A percentile compares a stretch with the other conserved stretches of the same genome.
Evolutionary conservation across 179 eudicot genomes (phyloP).

Genomic region (Carnegiea gigantea): DNA sequence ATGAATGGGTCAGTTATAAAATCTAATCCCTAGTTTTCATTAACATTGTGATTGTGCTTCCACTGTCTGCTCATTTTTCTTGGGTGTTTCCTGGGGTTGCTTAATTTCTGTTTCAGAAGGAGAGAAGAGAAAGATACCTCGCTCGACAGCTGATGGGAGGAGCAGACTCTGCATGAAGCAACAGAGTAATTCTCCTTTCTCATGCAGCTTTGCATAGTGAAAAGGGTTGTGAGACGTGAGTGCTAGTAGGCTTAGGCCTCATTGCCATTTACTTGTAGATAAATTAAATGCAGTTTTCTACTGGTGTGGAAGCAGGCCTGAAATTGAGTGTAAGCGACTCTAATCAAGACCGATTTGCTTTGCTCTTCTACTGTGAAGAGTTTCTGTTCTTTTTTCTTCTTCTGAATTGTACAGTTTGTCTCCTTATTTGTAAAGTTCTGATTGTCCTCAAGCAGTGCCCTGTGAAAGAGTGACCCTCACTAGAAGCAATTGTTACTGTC

Average conservation of each 20-base stretch:
- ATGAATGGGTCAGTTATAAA: constrained; percentile 45
- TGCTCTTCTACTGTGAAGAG: neutral
- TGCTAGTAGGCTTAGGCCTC: neutral
- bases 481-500: too few species aligned
- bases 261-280: constrained; percentile 32
- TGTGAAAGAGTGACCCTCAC: too few species aligned
- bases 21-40: neutral
- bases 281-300: constrained; percentile 19
- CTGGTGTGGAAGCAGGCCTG: neutral
- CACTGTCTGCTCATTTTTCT: neutral
- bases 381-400: neutral
- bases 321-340: constrained; percentile 15
- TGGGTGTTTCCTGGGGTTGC: neutral
- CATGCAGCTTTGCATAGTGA: constrained; percentile 1
- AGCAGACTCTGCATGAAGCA: constrained; percentile 39
- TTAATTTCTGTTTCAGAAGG: constrained; percentile 37
- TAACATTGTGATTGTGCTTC: neutral
- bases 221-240: neutral
- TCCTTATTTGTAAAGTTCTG: too few species aligned
- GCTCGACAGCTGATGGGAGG: constrained; percentile 52
- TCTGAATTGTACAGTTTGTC: too few species aligned
- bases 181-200: neutral
- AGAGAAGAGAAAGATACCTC: constrained; percentile 51
- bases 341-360: constrained; percentile 11
- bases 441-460: too few species aligned